Conservation (phyloP, 805 yeast species). For the Brettanomyces custersianus region DNA sequence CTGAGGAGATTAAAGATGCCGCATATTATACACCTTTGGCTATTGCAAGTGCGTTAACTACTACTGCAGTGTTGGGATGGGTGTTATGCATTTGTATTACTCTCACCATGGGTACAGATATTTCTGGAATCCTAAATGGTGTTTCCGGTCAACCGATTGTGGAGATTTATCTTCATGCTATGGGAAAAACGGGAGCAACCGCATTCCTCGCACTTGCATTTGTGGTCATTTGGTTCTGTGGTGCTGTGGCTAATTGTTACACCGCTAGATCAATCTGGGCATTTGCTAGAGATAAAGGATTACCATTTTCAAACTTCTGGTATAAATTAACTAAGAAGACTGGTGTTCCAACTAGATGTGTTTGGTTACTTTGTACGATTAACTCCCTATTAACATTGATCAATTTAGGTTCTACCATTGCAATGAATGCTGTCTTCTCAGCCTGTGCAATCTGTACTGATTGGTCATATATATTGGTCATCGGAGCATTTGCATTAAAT, state of each 20-base stretch:
- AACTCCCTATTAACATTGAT: constrained; percentile 37
- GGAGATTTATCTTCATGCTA: constrained; percentile 39
- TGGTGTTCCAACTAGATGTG: constrained; percentile 35
- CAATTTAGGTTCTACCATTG: constrained; percentile 32
- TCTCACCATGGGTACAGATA: constrained; percentile 34
- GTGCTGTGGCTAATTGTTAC: constrained; percentile 41
- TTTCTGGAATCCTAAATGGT: constrained; percentile 24
- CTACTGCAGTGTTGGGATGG: constrained; percentile 44
- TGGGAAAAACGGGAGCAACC: constrained; percentile 45
- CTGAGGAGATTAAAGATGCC: constrained; percentile 48
- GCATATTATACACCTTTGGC: constrained; percentile 50
- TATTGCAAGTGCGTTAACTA: constrained; percentile 42
- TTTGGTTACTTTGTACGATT: constrained; percentile 32
- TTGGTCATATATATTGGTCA: constrained; percentile 41
- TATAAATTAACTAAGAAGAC: constrained; percentile 30
- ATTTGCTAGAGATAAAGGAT: constrained; percentile 47
- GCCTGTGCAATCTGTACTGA: constrained; percentile 44
- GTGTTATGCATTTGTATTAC: constrained; percentile 37
- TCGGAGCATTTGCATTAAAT: constrained; percentile 32
- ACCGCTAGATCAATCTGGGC: constrained; percentile 47
- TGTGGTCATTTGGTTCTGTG: constrained; percentile 43
- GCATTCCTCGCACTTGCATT: constrained; percentile 42
- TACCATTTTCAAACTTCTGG: constrained; percentile 38
- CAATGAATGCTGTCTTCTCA: constrained; percentile 47
- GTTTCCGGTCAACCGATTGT: constrained; percentile 44